Base-by-base conservation (phyloP, 768 basidiomycete genomes). In the Kwoniella europaea region DNA sequence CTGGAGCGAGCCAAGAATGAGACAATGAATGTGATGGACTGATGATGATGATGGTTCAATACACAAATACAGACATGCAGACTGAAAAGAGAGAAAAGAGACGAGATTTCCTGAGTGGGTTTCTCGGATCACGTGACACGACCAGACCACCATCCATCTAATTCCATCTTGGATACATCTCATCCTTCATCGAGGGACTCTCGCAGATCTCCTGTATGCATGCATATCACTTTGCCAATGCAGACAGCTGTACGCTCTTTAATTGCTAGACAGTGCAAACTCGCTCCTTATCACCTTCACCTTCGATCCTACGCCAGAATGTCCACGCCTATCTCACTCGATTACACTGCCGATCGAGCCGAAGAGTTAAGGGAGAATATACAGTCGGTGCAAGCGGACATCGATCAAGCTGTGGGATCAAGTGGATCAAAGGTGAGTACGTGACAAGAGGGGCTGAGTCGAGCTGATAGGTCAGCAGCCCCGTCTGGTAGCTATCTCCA, bases 401-500 rank as follows among this genome's bases (percentile, higher is more conserved):
- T 85, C 57, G 63, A 78, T 29, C 42, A 65, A 15, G 80, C 75
- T 55, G 78, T 59, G 20, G 27, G 12, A 29, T 29, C 42, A 58
- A 74, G 64, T 61, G 72, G 56, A 63, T 75, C 54, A 41, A 76
- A 46, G 68, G 64, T 44, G 71, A 76, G 35, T 68, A 10, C 0
- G 35, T 2, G 16, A 9, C 18, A 22, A 2, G 9, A 18, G 54
- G 20, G 54, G 16, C 12, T 27, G 13, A 22, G 65, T 78, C 50
- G 61, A 29, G 27, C 53, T 58, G 27, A 75, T 71, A 61, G 72
- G 69, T 2, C 57, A 13, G 16, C n/a, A 74, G 78, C 84, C 86
- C 12, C 86, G 86, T 3, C 84, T 98, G 13, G 90, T 98, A 18
- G 93, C 95, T 3, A 94, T 98, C 5, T 96, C 94, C 12, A 98